Evolutionary conservation across 1,284 basidiomycete genomes (phyloP), one percentile per base, ranked within the genome.

Genomic region (Fomitiporia mediterranea): DNA sequence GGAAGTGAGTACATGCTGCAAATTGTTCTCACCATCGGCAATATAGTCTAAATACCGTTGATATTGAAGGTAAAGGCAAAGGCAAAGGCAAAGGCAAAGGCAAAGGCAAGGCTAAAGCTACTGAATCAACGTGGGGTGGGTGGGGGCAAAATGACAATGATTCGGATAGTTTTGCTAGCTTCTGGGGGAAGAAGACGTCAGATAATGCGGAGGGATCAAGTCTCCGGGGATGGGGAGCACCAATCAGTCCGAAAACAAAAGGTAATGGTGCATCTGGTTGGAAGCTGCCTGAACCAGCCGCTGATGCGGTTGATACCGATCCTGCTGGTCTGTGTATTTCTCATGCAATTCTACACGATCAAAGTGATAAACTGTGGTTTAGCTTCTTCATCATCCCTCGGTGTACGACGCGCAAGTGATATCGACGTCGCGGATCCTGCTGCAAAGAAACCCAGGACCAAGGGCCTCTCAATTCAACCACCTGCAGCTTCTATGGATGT

Each of bases 51-150:
- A 34, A n/a, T n/a, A n/a, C n/a, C n/a, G n/a, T n/a, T n/a, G 42
- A 19, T 2, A 19, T 19, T 17, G 42, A 15, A 21, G 42, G 17
- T 17, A 21, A 43, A 9, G 21, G 21, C 13, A 43, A 43, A n/a
- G n/a, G 42, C 8, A 37, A 37, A 11, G 13, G 21, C 5, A 19
- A 43, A 46, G 47, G 23, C 35, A 49, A 49, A n/a, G 32, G 32
- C 47, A 49, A 49, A 21, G 47, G 47, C 28, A 49, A 49, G 30
- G 47, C 11, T 11, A 46, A 46, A 17, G 44, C 44, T 25, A 35
- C 19, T 7, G 47, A 49, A 25, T 3, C 47, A 4, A 3, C 47
- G 43, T 46, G 21, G 32, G 23, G 44, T 13, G 44, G 44, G 8
- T 46, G 44, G 44, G 25, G 25, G 2, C 8, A n/a, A 8, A 28